phyloP scores from a whole-genome alignment of 2,329 filamentous ascomycete genomes.

The Fusarium hainanense region DNA sequence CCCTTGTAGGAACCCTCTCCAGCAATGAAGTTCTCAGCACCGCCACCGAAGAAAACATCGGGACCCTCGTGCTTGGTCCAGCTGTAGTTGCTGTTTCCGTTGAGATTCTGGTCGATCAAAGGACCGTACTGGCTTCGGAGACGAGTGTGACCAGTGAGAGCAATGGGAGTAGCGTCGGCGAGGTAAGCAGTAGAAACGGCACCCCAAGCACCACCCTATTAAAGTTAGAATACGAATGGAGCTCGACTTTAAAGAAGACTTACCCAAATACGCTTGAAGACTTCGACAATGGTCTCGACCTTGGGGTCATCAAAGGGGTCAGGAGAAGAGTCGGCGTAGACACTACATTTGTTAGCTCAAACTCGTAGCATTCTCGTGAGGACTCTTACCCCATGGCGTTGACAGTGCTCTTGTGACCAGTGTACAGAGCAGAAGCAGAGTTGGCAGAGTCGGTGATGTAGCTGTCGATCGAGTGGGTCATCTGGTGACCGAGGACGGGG shows the following conservation, averaged over 20 bases:
- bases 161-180: conserved; percentile 85
- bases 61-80: conserved; percentile 81
- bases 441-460: conserved; percentile 92
- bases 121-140: conserved; percentile 75
- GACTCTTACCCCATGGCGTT: conserved; percentile 74
- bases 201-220: conserved; percentile 65
- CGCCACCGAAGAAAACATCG: conserved; percentile 85
- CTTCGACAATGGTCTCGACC: conserved; percentile 83
- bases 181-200: conserved; percentile 84
- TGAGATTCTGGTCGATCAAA: conserved; percentile 80
- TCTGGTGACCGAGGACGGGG: conserved; percentile 86
- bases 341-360: conserved; percentile 49
- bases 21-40: conserved; percentile 82
- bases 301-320: conserved; percentile 85
- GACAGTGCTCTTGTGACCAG: conserved; percentile 84
- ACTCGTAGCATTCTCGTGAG: neutral
- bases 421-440: conserved; percentile 83
- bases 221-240: conserved; percentile 20
- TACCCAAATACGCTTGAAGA: conserved; percentile 76
- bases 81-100: conserved; percentile 81
- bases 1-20: conserved; percentile 70
- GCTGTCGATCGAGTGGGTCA: conserved; percentile 86
- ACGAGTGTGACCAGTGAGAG: conserved; percentile 77
- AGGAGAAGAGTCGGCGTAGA: conserved; percentile 81
- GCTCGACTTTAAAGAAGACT: conserved; percentile 45